These are phyloP conservation scores for Kodamaea suecica DNA, from an alignment of 1,139 yeast genomes.

Conservation along the genomic window DNA sequence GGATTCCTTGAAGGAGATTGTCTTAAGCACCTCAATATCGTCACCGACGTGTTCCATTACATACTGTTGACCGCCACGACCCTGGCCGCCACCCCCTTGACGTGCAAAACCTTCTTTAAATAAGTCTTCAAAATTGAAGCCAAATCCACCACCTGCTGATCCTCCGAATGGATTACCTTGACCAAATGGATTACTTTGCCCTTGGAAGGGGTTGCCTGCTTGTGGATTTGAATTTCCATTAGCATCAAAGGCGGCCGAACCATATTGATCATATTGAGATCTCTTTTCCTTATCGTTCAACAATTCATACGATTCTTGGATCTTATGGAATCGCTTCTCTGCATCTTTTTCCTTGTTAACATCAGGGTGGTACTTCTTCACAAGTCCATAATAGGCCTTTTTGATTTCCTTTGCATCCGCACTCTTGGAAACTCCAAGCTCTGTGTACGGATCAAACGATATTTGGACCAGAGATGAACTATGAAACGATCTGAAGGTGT, in stretches of 20 bases:
- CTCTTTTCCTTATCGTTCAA: constrained; percentile 84
- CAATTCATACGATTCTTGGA: constrained; percentile 92
- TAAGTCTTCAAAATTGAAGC: constrained; percentile 80
- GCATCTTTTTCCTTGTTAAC: constrained; percentile 89
- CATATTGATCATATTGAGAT: constrained; percentile 88
- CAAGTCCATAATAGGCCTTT: constrained; percentile 89
- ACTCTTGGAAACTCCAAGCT: constrained; percentile 68
- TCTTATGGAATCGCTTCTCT: constrained; percentile 83
- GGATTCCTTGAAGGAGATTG: constrained; percentile 80
- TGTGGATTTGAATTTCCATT: constrained; percentile 59
- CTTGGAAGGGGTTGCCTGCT: constrained; percentile 47
- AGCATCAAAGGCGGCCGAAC: constrained; percentile 78
- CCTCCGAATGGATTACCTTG: constrained; percentile 30
- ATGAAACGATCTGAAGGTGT: constrained; percentile 22
- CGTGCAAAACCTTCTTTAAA: constrained; percentile 74
- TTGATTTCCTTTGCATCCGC: constrained; percentile 86
- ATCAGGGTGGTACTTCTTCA: constrained; percentile 95
- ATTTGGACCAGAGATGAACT: constrained; percentile 20
- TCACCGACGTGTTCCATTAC: constrained; percentile 86
- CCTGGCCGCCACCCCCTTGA: constrained; percentile 38
- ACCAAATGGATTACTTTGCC: constrained; percentile 41
- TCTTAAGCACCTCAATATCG: constrained; percentile 75
- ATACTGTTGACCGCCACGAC: constrained; percentile 30
- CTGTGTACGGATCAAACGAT: constrained; percentile 74
- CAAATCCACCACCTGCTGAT: constrained; percentile 33